phyloP scores from a whole-genome alignment of 2,329 filamentous ascomycete species.

The Coniochaeta sp. region DNA sequence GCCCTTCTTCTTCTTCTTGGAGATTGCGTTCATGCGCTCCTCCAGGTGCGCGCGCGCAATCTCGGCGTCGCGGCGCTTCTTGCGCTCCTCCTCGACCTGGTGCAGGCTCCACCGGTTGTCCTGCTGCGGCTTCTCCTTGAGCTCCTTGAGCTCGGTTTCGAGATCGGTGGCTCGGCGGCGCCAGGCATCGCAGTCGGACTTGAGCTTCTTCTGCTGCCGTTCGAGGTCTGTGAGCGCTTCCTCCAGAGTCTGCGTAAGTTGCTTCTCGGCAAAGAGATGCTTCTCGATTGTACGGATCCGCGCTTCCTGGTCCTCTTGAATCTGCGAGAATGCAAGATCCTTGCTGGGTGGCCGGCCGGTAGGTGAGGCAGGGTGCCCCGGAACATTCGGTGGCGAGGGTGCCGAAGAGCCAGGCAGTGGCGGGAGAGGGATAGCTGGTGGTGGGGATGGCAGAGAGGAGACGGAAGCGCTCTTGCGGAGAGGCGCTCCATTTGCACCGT shows the following conservation, averaged over 20 bases:
- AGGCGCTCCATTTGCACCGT: constrained; percentile 39
- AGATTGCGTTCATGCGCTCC: constrained; percentile 88
- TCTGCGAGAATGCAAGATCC: constrained; percentile 66
- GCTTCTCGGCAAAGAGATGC: constrained; percentile 90
- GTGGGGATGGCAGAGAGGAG: constrained; percentile 81
- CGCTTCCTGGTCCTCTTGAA: constrained; percentile 90
- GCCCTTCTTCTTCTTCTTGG: constrained; percentile 88
- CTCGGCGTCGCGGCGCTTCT: constrained; percentile 85
- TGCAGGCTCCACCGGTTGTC: constrained; percentile 67
- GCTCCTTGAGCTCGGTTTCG: constrained; percentile 64
- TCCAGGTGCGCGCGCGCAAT: constrained; percentile 82
- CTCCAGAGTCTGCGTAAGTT: constrained; percentile 89
- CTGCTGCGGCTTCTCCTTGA: constrained; percentile 46
- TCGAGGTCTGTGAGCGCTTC: constrained; percentile 94
- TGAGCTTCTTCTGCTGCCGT: constrained; percentile 83
- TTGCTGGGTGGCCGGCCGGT: constrained; percentile 72
- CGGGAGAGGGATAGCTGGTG: constrained; percentile 90
- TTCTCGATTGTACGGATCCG: constrained; percentile 96
- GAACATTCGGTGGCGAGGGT: constrained; percentile 22
- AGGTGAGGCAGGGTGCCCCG: constrained; percentile 32
- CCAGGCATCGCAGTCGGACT: constrained; percentile 84
- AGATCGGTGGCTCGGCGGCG: constrained; percentile 75
- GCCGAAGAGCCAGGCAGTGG: constrained; percentile 59
- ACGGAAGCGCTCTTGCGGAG: constrained; percentile 81
- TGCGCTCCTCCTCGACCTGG: constrained; percentile 92